Evolutionary conservation across 306 rosid species (phyloP).

Genomic region (Echinosophora koreensis): DNA sequence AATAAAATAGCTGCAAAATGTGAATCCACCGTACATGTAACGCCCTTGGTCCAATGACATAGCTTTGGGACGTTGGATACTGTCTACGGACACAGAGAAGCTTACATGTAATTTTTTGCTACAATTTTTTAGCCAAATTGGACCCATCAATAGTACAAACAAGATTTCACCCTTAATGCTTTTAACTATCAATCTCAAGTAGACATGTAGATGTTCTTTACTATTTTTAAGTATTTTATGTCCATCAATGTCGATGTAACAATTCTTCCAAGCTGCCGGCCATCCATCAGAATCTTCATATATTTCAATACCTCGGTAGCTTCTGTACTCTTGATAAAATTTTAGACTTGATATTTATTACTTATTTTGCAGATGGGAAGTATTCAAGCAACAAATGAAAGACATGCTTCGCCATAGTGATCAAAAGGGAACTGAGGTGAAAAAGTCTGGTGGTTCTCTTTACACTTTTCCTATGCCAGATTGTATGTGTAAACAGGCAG

Average conservation of each 20-base stretch:
- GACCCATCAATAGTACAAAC: neutral
- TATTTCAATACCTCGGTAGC: neutral
- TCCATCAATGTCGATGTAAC: neutral
- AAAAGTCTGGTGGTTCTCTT: conserved; percentile 75
- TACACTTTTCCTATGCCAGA: conserved; percentile 97
- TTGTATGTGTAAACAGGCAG: conserved; percentile 84
- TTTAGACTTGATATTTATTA: neutral
- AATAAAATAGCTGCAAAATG: too few relatives aligned
- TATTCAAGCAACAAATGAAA: conserved; percentile 70
- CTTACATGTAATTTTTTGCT: neutral
- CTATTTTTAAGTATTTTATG: neutral
- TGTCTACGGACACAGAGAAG: neutral
- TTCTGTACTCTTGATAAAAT: neutral
- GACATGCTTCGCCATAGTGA: conserved; percentile 90
- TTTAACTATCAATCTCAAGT: neutral
- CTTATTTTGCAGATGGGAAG: conserved; percentile 70
- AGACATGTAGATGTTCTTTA: conserved; percentile 9
- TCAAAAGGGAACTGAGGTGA: conserved; percentile 78
- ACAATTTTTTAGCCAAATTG: neutral
- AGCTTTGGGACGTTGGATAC: too few relatives aligned
- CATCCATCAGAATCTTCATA: conserved; percentile 1
- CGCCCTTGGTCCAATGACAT: too few relatives aligned
- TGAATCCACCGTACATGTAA: too few relatives aligned
- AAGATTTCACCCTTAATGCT: conserved; percentile 2
- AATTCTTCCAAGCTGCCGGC: neutral